Evolutionary conservation across 2,329 filamentous ascomycete genomes (phyloP).

Genomic region (Sclerotinia borealis): DNA sequence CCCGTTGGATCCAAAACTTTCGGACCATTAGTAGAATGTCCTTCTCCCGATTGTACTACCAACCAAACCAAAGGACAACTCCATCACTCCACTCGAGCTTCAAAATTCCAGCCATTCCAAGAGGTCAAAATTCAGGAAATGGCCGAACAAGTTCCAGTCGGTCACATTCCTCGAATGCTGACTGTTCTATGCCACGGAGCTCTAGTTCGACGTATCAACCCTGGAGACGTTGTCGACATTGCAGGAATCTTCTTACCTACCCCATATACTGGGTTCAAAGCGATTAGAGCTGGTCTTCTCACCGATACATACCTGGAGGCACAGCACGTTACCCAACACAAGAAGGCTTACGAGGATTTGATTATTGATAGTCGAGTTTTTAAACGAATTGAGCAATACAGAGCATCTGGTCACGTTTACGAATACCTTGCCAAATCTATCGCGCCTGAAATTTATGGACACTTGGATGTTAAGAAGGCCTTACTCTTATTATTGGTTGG

Average conservation of each 20-base stretch:
- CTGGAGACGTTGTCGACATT: conserved; percentile 89
- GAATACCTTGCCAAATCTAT: conserved; percentile 95
- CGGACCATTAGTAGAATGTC: conserved; percentile 77
- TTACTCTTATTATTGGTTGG: conserved; percentile 92
- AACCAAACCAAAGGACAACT: conserved; percentile 93
- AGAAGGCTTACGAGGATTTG: conserved; percentile 95
- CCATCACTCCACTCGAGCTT: conserved; percentile 89
- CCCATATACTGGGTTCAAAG: conserved; percentile 97
- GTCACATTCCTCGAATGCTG: conserved; percentile 88
- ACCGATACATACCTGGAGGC: conserved; percentile 97
- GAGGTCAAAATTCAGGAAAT: conserved; percentile 98
- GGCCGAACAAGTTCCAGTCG: conserved; percentile 97
- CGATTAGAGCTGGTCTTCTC: conserved; percentile 89
- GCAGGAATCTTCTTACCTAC: conserved; percentile 95
- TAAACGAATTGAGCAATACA: conserved; percentile 77
- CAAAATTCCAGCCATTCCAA: conserved; percentile 95
- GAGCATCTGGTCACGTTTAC: conserved; percentile 84
- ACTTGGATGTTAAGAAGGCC: conserved; percentile 96
- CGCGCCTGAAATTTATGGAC: conserved; percentile 93
- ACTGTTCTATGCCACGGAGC: conserved; percentile 87
- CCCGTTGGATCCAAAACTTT: conserved; percentile 88
- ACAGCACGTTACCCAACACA: conserved; percentile 90
- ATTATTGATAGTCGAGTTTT: conserved; percentile 74
- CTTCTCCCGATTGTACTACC: conserved; percentile 79
- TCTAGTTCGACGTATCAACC: conserved; percentile 79